Evolutionary conservation across 1,284 basidiomycete genomes (phyloP), one percentile per base, ranked within the genome.

Genomic region (Neonothopanus nambi): DNA sequence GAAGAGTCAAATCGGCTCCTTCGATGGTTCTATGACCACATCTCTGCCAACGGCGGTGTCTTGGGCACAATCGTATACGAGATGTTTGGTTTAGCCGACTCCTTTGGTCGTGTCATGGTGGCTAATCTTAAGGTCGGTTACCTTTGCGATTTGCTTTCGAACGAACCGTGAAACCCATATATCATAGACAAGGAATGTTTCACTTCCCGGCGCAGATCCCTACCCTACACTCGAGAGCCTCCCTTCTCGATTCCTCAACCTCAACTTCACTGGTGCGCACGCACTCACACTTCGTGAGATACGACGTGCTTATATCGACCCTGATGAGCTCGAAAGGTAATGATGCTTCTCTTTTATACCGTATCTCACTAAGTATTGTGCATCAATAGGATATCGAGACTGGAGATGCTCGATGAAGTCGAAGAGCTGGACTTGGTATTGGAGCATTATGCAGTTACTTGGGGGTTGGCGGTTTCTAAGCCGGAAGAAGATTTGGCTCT

Each of bases 351-450:
- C 44, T 41, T 37, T 20, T 23, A 43, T 43, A 23, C 24, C 55
- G 30, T 28, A 33, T 15, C 52, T 56, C 15, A 23, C 38, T 50
- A 24, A 28, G 38, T 54, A 24, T 33, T 33, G 30, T 13, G 13
- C 13, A 33, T 33, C 3, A 33, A 5, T 35, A 93, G 92, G 57
- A 87, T 94, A 62, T 79, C 86, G 1, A 77, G 73, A 52, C 73
- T 95, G 7, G 94, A 96, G 66, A 80, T 90, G 68, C 77, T 97
- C 6, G 95, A 98, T 63, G 95, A 97, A 69, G 76, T 93, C 12
- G 95, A 98, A 67, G 94, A 98, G 68, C 78, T 97, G 17, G 88
- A 93, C 48, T 79, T 98, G 2, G 89, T 97, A 1, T 73, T 96
- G 30, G 77, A 77, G 3, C 94, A 97, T 67, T 97, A 97, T 68